These are phyloP conservation scores for Calcarisporium arbuscula DNA, from an alignment of 2,329 filamentous ascomycete genomes.

Conservation along the genomic window DNA sequence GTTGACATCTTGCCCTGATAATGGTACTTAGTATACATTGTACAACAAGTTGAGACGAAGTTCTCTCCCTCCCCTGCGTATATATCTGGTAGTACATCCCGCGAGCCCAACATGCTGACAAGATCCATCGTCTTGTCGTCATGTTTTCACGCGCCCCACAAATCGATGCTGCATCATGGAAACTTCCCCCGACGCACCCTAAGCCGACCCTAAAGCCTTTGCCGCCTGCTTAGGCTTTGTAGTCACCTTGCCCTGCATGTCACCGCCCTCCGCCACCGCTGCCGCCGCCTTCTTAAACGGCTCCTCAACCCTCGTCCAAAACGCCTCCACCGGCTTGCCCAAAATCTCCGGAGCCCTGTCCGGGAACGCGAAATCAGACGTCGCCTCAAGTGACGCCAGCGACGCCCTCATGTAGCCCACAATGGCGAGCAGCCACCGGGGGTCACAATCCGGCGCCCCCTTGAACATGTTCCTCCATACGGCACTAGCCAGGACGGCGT, in stretches of 20 bases:
- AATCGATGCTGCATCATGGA: no score
- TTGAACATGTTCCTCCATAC: constrained; percentile 94
- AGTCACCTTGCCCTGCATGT: no score
- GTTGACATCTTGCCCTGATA: no score
- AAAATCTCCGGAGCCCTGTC: constrained; percentile 26
- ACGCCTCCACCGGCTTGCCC: constrained; percentile 30
- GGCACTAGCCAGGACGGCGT: constrained; percentile 71
- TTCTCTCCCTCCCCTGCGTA: no score
- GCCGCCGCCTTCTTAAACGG: constrained; percentile 29
- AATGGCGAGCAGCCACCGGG: constrained; percentile 44
- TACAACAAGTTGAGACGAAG: no score
- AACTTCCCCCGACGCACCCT: no score
- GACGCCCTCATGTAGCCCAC: constrained; percentile 50
- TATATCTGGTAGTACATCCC: no score
- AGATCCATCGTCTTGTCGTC: background rate
- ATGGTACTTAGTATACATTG: no score
- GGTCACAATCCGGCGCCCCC: constrained; percentile 49
- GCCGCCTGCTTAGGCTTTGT: no score
- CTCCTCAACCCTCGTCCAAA: constrained; percentile 37
- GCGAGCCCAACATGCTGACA: no score
- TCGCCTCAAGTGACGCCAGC: constrained; percentile 41
- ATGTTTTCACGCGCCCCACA: no score
- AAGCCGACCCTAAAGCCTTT: no score
- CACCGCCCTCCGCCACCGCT: constrained; percentile 8
- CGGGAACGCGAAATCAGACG: constrained; percentile 37